A percentile compares a stretch with the other conserved stretches of the same genome.
Conservation (phyloP, 345 rosid genomes). For the Corchorus olitorius region DNA sequence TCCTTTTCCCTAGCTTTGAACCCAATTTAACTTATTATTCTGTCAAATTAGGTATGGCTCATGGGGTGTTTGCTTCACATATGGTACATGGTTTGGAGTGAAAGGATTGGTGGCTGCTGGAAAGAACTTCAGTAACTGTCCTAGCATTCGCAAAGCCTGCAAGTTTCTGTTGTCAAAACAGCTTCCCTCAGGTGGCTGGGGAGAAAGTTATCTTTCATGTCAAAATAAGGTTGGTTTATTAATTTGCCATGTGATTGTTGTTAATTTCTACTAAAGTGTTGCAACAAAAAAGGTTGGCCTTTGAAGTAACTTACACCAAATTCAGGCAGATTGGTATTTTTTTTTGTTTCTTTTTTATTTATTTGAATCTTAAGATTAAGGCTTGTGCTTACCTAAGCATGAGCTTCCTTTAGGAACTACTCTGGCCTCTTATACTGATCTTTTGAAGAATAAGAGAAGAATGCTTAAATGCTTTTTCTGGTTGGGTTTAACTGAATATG, state of each 20-base stretch:
- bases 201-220: constrained; percentile 96
- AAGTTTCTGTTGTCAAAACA: constrained; percentile 88
- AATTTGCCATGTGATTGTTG: not conserved
- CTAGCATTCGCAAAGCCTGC: constrained; percentile 73
- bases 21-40: not conserved
- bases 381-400: not conserved
- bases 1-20: constrained; percentile 8
- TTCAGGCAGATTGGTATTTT: not conserved
- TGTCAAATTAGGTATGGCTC: constrained; percentile 68
- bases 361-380: too few species aligned
- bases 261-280: not conserved
- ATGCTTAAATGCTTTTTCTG: not conserved
- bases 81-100: constrained; percentile 23
- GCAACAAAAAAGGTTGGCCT: not conserved
- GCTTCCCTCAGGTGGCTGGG: constrained; percentile 89
- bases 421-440: not conserved
- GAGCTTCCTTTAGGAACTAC: not conserved
- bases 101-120: constrained; percentile 66
- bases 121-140: constrained; percentile 55
- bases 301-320: not conserved
- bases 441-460: not conserved
- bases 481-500: not conserved
- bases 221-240: constrained; percentile 65
- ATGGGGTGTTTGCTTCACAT: constrained; percentile 26
- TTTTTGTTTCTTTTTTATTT: too few species aligned